These are phyloP conservation scores for Neofusicoccum sp. DNA, from an alignment of 2,329 filamentous ascomycete species.

Conservation along the genomic window DNA sequence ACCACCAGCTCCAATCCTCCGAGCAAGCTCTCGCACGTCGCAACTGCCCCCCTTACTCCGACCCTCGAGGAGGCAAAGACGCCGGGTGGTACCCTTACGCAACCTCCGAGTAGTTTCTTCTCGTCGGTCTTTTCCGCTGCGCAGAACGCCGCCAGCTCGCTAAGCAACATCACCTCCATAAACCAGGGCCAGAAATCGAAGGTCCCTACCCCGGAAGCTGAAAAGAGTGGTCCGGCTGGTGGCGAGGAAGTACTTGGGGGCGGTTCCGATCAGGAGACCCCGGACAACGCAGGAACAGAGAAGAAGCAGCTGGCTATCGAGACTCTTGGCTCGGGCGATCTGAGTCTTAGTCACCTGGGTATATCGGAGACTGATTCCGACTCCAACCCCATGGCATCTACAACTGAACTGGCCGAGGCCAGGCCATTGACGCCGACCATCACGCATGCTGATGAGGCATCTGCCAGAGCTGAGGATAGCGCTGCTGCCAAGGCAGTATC, in stretches of 20 bases:
- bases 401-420: constrained; percentile 52
- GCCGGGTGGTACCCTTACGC: constrained; percentile 53
- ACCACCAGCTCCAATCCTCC: constrained; percentile 57
- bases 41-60: constrained; percentile 67
- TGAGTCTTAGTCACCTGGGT: constrained; percentile 86
- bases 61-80: constrained; percentile 69
- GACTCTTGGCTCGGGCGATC: constrained; percentile 82
- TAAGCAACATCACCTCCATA: constrained; percentile 61
- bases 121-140: constrained; percentile 90
- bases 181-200: constrained; percentile 48
- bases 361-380: constrained; percentile 63
- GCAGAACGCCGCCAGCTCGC: constrained; percentile 83
- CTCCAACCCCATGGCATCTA: constrained; percentile 58
- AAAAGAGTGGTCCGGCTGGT: constrained; percentile 29
- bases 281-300: constrained; percentile 25
- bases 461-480: constrained; percentile 58
- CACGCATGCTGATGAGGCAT: constrained; percentile 48
- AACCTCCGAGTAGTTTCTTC: constrained; percentile 69
- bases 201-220: constrained; percentile 27
- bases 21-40: constrained; percentile 81
- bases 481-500: constrained; percentile 60
- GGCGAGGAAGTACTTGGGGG: constrained; percentile 45
- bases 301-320: constrained; percentile 72
- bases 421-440: constrained; percentile 26
- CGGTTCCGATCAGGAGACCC: constrained; percentile 21